A percentile compares a stretch with the other conserved stretches of the same genome.
phyloP scores from a whole-genome alignment of 352 stramenopile genomes.

The Globisporangium cylindrosporum region DNA sequence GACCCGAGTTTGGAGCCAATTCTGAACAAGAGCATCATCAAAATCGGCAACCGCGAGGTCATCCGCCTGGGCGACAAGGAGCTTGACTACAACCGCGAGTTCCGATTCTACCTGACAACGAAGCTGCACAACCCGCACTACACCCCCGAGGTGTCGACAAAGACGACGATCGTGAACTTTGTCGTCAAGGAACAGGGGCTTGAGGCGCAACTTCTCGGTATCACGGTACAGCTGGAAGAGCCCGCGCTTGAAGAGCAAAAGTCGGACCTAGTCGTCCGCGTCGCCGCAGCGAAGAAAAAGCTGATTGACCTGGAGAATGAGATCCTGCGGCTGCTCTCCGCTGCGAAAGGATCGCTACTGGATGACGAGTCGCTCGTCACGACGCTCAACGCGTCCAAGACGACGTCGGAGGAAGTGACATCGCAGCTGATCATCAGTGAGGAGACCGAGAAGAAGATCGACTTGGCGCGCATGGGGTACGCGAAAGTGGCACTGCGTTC shows the following conservation, averaged over 20 bases:
- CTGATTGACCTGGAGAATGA: constrained; percentile 95
- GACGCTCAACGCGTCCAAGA: constrained; percentile 94
- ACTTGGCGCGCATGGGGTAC: constrained; percentile 93
- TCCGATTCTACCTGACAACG: constrained; percentile 95
- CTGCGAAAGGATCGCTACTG: constrained; percentile 90
- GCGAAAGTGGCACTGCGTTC: constrained; percentile 89
- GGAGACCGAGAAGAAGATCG: constrained; percentile 95
- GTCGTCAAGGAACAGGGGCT: constrained; percentile 94
- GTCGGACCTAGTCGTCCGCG: constrained; percentile 85
- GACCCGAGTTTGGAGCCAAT: constrained; percentile 94
- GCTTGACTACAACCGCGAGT: constrained; percentile 93
- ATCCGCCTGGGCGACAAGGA: constrained; percentile 95
- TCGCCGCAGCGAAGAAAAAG: constrained; percentile 93
- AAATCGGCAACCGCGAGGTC: constrained; percentile 91
- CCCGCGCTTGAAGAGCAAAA: constrained; percentile 95
- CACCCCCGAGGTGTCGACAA: constrained; percentile 93
- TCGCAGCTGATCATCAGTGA: constrained; percentile 92
- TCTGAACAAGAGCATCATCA: constrained; percentile 94
- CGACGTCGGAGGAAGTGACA: constrained; percentile 92
- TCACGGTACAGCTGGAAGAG: constrained; percentile 93
- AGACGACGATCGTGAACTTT: constrained; percentile 97
- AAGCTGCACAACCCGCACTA: constrained; percentile 97
- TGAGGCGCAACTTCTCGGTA: constrained; percentile 92
- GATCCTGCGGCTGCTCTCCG: constrained; percentile 91
- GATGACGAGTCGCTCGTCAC: constrained; percentile 94